A percentile compares a stretch with the other conserved stretches of the same genome.
These are phyloP conservation scores for Flammula alnicola DNA, from an alignment of 1,284 basidiomycete species.

Conservation along the genomic window DNA sequence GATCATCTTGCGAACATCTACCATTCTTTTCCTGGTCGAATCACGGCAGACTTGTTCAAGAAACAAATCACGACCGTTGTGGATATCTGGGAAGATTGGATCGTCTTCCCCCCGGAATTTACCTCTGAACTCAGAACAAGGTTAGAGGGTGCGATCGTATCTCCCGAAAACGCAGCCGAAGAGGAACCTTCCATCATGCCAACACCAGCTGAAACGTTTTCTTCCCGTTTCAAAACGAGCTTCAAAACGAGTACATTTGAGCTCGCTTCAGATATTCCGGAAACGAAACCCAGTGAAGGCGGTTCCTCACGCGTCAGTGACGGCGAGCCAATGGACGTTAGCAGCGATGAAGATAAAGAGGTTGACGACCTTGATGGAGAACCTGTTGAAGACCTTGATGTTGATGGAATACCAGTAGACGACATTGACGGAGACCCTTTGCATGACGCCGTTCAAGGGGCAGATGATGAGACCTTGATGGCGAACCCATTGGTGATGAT, in stretches of 20 bases:
- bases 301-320: conserved; percentile 38
- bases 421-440: conserved; percentile 55
- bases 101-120: conserved; percentile 87
- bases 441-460: conserved; percentile 47
- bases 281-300: conserved; percentile 28
- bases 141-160: conserved; percentile 63
- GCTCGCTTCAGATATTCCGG: conserved; percentile 53
- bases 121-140: conserved; percentile 72
- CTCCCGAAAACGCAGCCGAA: conserved; percentile 34
- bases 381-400: conserved; percentile 52
- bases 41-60: conserved; percentile 94
- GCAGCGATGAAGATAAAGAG: conserved; percentile 38
- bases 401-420: conserved; percentile 49
- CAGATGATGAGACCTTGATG: conserved; percentile 49
- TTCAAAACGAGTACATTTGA: conserved; percentile 85
- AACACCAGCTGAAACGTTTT: conserved; percentile 39
- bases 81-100: conserved; percentile 97
- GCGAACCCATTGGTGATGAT: conserved; percentile 39
- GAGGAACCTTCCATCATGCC: conserved; percentile 36
- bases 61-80: conserved; percentile 85
- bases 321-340: conserved; percentile 52
- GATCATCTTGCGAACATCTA: conserved; percentile 94
- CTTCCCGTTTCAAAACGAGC: conserved; percentile 78
- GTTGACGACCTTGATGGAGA: conserved; percentile 57
- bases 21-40: conserved; percentile 88